Conservation (phyloP, 225 moss, liverwort and hornwort species). For the Lunularia cruciata region DNA sequence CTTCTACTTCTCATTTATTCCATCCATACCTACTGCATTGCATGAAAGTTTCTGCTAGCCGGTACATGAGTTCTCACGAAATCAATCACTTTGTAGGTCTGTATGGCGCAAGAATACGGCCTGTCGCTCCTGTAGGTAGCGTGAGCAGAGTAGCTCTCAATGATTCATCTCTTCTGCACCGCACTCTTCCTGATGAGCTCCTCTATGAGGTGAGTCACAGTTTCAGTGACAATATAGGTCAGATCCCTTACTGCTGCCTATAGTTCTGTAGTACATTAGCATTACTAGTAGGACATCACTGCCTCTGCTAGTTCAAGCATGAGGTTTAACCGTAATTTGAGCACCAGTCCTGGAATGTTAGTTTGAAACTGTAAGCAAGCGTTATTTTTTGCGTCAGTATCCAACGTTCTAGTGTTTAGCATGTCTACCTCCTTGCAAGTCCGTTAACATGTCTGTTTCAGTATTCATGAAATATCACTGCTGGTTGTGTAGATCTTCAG, state of each 20-base stretch:
- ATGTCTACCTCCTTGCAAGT: no score
- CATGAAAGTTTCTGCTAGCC: no score
- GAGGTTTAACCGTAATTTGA: not conserved
- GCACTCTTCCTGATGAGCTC: constrained; percentile 90
- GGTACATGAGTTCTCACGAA: not conserved
- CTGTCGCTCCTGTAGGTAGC: constrained; percentile 89
- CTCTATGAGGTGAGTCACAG: constrained; percentile 87
- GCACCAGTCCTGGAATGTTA: not conserved
- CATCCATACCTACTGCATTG: no score
- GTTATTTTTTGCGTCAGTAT: no score
- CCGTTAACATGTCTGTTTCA: no score
- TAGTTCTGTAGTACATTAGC: no score
- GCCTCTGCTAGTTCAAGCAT: no score
- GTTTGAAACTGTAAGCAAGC: not conserved
- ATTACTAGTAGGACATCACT: no score
- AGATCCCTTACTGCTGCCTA: no score
- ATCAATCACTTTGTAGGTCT: constrained; percentile 52
- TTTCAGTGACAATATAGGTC: no score
- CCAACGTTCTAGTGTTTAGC: no score
- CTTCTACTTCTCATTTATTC: not conserved
- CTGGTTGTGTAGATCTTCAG: constrained; percentile 59
- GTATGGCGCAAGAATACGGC: constrained; percentile 90
- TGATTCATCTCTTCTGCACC: constrained; percentile 74
- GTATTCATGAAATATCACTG: not conserved
- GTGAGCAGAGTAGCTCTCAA: constrained; percentile 63